A percentile compares a stretch with the other conserved stretches of the same genome.
phyloP scores from a whole-genome alignment of 345 rosid species.

The Lumnitzera racemosa region DNA sequence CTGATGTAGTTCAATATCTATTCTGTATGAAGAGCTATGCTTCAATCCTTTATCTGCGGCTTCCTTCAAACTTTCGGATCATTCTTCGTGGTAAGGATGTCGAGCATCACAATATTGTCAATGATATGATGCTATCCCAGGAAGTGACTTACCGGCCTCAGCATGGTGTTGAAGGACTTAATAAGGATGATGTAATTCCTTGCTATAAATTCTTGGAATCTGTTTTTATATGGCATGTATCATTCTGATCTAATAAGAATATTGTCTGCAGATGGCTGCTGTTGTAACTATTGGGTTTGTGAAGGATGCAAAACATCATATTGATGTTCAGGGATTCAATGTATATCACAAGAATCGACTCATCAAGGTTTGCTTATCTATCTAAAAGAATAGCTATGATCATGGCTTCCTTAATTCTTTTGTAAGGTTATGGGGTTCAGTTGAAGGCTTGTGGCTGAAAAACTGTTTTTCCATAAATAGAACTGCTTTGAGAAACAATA shows the following conservation, averaged over 20 bases:
- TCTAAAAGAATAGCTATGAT: too few relatives aligned
- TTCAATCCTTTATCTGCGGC: conserved; percentile 87
- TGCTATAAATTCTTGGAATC: neutral
- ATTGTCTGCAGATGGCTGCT: conserved; percentile 60
- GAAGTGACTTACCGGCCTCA: conserved; percentile 79
- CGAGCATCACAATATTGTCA: conserved; percentile 91
- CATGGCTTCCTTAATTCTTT: too few relatives aligned
- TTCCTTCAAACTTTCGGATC: conserved; percentile 74
- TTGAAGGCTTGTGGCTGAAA: too few relatives aligned
- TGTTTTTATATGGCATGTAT: neutral
- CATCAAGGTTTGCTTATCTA: conserved; percentile 50
- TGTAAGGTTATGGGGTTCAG: too few relatives aligned
- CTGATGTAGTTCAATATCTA: neutral
- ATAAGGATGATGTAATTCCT: conserved; percentile 46
- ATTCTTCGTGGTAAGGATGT: conserved; percentile 88
- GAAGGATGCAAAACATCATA: conserved; percentile 82
- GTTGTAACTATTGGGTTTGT: conserved; percentile 81
- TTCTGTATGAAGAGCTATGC: conserved; percentile 61
- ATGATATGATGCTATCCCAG: conserved; percentile 91
- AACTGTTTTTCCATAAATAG: too few relatives aligned
- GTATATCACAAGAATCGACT: conserved; percentile 95
- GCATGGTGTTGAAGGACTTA: conserved; percentile 38
- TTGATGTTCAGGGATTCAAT: conserved; percentile 91
- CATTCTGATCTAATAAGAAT: conserved; percentile 14
- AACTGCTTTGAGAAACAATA: too few relatives aligned